Conservation (phyloP, 805 yeast genomes). For the Candida pseudoglaebosa region DNA sequence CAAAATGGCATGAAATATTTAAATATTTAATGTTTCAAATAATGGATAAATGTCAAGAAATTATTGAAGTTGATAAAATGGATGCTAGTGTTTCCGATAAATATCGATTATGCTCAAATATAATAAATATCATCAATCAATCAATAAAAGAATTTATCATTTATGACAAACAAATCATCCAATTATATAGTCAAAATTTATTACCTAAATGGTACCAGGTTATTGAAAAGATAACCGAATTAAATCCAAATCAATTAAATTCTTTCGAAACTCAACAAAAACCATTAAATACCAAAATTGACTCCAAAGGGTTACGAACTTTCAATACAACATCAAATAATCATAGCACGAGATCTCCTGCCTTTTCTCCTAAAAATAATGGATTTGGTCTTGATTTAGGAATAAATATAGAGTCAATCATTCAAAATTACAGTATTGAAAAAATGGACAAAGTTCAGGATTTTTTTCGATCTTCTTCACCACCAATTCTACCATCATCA, state of each 20-base stretch:
- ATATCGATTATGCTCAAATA: constrained; percentile 38
- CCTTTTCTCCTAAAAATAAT: constrained; percentile 3
- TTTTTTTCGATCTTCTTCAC: constrained; percentile 10
- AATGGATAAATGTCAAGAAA: constrained; percentile 15
- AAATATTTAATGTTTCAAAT: constrained; percentile 43
- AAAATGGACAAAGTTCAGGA: constrained; percentile 28
- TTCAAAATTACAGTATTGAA: constrained; percentile 30
- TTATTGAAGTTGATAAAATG: constrained; percentile 17
- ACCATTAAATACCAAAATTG: constrained; percentile 5
- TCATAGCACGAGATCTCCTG: not conserved
- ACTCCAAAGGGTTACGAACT: constrained; percentile 13
- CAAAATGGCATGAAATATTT: constrained; percentile 55
- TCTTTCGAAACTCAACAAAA: not conserved
- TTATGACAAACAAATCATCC: constrained; percentile 23
- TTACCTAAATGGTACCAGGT: constrained; percentile 25
- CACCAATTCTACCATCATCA: not conserved
- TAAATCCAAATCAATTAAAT: constrained; percentile 2
- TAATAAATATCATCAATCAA: constrained; percentile 28
- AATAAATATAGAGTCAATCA: constrained; percentile 20
- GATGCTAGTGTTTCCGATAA: constrained; percentile 26
- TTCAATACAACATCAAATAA: constrained; percentile 14
- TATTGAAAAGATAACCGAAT: constrained; percentile 10
- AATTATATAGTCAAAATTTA: constrained; percentile 19
- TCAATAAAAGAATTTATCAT: constrained; percentile 37
- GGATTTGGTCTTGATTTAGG: constrained; percentile 33